Conservation (phyloP, 805 yeast genomes). For the Sugiyamaella qingdaonensis region DNA sequence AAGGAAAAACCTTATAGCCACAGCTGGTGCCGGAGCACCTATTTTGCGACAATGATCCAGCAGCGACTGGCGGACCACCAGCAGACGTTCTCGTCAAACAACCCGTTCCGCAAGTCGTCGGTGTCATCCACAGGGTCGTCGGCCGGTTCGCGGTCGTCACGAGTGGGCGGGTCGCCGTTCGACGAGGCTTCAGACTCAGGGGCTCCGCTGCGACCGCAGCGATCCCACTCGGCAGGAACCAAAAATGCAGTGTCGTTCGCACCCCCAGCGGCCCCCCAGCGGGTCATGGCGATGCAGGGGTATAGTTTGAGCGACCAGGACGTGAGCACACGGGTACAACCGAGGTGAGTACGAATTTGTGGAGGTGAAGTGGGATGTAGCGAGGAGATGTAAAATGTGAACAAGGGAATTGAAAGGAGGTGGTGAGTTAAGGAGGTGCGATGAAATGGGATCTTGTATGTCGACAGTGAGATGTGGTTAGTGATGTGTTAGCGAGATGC, state of each 20-base stretch:
- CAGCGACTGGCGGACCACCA: constrained; percentile 1
- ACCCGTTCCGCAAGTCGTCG: constrained; percentile 23
- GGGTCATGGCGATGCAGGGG: constrained; percentile 8
- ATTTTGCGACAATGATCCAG: constrained; percentile 3
- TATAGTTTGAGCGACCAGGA: constrained; percentile 6
- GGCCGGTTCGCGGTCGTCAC: not conserved
- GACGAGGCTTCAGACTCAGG: constrained; percentile 16
- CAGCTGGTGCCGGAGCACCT: constrained; percentile 9
- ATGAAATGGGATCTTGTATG: too few relatives aligned
- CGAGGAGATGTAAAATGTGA: too few relatives aligned
- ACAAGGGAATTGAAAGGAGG: too few relatives aligned
- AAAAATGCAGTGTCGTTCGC: not conserved
- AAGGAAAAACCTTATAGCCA: not conserved
- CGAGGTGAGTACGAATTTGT: not conserved
- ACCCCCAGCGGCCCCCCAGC: not conserved
- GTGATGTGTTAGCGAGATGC: too few relatives aligned
- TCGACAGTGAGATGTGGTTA: too few relatives aligned
- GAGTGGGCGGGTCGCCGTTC: constrained; percentile 22
- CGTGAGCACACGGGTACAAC: not conserved
- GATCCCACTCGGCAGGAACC: not conserved
- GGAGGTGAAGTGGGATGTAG: too few relatives aligned
- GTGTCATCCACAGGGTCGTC: constrained; percentile 15
- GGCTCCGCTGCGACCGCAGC: not conserved
- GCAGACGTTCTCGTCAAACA: constrained; percentile 21
- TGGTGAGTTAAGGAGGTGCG: too few relatives aligned